Evolutionary conservation across 2,329 filamentous ascomycete species (phyloP).

Genomic region (Ophiostoma triangulosporum): DNA sequence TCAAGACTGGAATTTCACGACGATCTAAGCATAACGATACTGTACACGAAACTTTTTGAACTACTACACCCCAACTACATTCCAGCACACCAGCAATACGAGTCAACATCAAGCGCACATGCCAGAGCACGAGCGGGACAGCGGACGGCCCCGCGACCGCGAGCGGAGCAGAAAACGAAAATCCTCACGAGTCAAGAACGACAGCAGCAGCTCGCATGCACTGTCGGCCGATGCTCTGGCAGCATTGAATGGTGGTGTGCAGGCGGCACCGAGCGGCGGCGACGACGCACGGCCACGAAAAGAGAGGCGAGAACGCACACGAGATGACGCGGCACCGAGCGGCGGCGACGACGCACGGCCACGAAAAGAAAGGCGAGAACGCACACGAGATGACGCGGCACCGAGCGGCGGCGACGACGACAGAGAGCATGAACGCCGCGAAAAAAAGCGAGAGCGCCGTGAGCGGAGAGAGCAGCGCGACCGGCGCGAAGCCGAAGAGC

Average conservation of each 20-base stretch:
- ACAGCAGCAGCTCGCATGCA: constrained; percentile 10
- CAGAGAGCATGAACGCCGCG: background rate
- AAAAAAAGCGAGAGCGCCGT: background rate
- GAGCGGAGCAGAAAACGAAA: constrained; percentile 13
- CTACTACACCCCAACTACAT: background rate
- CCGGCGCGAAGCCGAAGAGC: constrained; percentile 8
- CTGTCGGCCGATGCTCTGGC: constrained; percentile 19
- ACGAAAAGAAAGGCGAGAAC: background rate
- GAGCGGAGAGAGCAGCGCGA: constrained; percentile 12
- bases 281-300: constrained; percentile 3
- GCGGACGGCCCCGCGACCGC: constrained; percentile 2
- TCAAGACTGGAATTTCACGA: background rate
- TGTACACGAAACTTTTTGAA: background rate
- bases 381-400: background rate
- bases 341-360: background rate
- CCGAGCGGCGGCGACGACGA: too few relatives aligned
- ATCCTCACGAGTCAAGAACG: constrained; percentile 11
- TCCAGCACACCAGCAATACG: background rate
- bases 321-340: background rate
- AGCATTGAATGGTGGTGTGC: too few relatives aligned
- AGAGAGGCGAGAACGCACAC: background rate
- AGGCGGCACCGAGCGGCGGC: constrained; percentile 7
- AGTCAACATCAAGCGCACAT: background rate
- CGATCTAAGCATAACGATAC: background rate
- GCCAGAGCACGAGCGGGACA: background rate